phyloP scores from a whole-genome alignment of 441 rosid species.

The Pelargonium cotyledonis region DNA sequence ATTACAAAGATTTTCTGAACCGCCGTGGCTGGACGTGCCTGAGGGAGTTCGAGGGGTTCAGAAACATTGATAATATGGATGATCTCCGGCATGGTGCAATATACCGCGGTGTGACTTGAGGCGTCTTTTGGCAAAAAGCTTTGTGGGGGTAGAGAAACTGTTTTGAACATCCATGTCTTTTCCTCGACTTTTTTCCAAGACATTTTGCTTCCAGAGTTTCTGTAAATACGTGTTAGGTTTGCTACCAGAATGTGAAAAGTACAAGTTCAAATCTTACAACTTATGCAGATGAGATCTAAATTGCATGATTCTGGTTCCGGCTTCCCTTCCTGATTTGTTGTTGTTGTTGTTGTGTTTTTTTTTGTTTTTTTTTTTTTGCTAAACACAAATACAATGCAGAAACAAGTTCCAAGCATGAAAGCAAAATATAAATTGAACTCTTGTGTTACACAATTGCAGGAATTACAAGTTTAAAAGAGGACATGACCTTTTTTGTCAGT shows the following conservation, averaged over 20 bases:
- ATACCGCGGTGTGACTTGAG: constrained; percentile 64
- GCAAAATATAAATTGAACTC: neutral
- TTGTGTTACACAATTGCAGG: neutral
- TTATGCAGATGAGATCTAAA: no score
- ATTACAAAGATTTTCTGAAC: constrained; percentile 64
- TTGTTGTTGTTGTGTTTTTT: no score
- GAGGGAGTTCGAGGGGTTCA: constrained; percentile 75
- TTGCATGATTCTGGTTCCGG: no score
- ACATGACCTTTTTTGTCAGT: neutral
- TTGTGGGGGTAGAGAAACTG: neutral
- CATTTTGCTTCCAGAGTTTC: no score
- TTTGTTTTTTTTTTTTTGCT: no score
- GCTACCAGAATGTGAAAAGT: no score
- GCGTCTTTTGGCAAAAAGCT: neutral
- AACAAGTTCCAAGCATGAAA: no score
- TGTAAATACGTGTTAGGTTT: no score
- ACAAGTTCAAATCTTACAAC: no score
- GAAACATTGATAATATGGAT: constrained; percentile 77
- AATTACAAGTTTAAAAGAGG: neutral
- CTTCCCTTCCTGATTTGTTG: no score
- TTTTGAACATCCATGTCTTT: neutral
- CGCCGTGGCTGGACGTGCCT: constrained; percentile 72
- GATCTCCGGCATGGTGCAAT: constrained; percentile 75
- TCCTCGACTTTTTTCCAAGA: no score
- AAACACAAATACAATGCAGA: neutral